Percentiles rank a stretch among this genome's conserved stretches.
These are phyloP conservation scores for Knoxia roxburghii DNA, from an alignment of 257 asterid genomes.

Conservation along the genomic window DNA sequence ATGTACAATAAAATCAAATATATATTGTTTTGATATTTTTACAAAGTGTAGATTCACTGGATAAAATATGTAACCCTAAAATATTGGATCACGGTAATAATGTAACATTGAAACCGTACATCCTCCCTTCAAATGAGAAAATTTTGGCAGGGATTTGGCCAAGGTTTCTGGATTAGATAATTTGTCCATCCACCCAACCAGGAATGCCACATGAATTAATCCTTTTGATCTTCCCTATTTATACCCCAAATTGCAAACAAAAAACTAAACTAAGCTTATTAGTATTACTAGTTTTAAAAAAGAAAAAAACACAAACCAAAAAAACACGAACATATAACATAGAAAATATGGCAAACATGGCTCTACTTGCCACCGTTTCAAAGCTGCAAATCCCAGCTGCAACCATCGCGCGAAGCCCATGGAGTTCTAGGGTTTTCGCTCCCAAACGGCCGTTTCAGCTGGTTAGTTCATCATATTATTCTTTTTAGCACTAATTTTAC, in stretches of 20 bases:
- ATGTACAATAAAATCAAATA: too few relatives aligned
- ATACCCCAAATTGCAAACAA: constrained; percentile 2
- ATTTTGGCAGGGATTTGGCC: constrained; percentile 13
- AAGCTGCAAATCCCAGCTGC: constrained; percentile 36
- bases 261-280: background rate
- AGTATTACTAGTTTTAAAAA: background rate
- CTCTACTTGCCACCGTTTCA: constrained; percentile 27
- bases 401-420: constrained; percentile 16
- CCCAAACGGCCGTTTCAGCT: constrained; percentile 28
- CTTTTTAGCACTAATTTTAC: too few relatives aligned
- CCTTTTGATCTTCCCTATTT: constrained; percentile 16
- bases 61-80: too few relatives aligned
- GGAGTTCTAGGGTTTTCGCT: constrained; percentile 24
- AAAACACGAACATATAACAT: background rate
- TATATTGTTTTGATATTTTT: too few relatives aligned
- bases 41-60: too few relatives aligned
- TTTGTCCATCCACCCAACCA: constrained; percentile 14
- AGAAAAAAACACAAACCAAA: background rate
- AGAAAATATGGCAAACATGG: constrained; percentile 38
- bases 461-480: constrained; percentile 18
- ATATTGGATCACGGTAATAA: constrained; percentile 18
- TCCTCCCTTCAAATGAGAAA: constrained; percentile 19
- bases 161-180: background rate
- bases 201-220: constrained; percentile 10
- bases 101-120: background rate